phyloP scores from a whole-genome alignment of 2,329 filamentous ascomycete genomes.

The Colletotrichum filicis region DNA sequence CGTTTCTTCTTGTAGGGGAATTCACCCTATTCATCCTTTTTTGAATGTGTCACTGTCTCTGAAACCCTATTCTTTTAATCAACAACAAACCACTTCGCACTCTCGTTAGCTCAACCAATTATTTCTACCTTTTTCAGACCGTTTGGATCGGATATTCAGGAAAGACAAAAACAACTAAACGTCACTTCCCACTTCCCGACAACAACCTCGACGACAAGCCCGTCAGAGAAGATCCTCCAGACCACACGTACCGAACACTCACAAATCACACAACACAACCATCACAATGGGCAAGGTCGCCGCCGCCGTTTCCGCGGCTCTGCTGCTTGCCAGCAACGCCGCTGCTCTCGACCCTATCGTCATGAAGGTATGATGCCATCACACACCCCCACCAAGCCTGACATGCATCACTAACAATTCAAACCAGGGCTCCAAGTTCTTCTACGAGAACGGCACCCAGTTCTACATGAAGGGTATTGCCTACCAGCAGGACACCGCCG shows the following conservation, averaged over 20 bases:
- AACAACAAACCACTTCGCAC: conserved; percentile 30
- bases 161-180: not conserved
- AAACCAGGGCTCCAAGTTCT: conserved; percentile 82
- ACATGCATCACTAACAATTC: conserved; percentile 25
- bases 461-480: conserved; percentile 92
- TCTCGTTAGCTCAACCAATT: conserved; percentile 34
- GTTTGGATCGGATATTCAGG: not conserved
- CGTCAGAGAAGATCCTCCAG: not conserved
- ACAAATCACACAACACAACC: not conserved
- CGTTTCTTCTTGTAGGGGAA: conserved; percentile 27
- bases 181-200: not conserved
- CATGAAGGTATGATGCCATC: conserved; percentile 69
- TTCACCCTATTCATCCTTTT: conserved; percentile 1
- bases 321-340: conserved; percentile 54
- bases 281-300: conserved; percentile 33
- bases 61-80: conserved; percentile 34
- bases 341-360: conserved; percentile 67
- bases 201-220: not conserved
- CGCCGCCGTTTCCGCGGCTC: conserved; percentile 47
- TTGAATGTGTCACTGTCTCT: conserved; percentile 1
- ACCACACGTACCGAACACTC: not conserved
- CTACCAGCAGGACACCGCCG: conserved; percentile 85
- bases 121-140: conserved; percentile 5
- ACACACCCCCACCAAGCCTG: not conserved
- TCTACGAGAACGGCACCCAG: conserved; percentile 78